These are phyloP conservation scores for Panaeolus papilionaceus DNA, from an alignment of 768 basidiomycete species.

Conservation along the genomic window DNA sequence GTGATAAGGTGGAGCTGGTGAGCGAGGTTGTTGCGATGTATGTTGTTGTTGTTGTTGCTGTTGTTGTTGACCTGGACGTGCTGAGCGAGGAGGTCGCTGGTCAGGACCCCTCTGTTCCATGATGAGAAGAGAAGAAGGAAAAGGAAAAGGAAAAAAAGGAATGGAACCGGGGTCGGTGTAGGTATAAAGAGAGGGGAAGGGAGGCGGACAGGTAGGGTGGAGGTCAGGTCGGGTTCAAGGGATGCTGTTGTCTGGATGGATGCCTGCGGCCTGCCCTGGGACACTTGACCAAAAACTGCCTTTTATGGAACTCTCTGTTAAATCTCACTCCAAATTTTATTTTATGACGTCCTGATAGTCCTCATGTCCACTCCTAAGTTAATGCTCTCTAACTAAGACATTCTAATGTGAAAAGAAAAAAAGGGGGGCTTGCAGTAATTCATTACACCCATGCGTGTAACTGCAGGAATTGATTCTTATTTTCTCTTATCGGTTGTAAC, in stretches of 20 bases:
- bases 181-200: slow-evolving; percentile 22
- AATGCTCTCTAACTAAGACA: neutral
- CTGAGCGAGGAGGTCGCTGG: slow-evolving; percentile 61
- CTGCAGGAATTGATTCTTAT: neutral
- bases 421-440: neutral
- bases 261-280: slow-evolving; percentile 13
- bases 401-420: neutral
- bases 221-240: slow-evolving; percentile 14
- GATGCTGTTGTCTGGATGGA: slow-evolving; percentile 29
- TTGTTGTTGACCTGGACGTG: slow-evolving; percentile 45
- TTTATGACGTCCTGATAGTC: slow-evolving; percentile 12
- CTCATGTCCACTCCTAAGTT: slow-evolving; percentile 4
- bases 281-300: slow-evolving; percentile 25
- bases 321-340: slow-evolving; percentile 14
- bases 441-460: neutral
- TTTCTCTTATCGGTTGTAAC: neutral
- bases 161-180: slow-evolving; percentile 22
- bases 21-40: slow-evolving; percentile 42
- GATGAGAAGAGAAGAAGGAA: slow-evolving; percentile 23
- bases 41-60: slow-evolving; percentile 18
- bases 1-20: slow-evolving; percentile 47
- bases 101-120: slow-evolving; percentile 51
- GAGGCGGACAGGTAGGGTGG: slow-evolving; percentile 27
- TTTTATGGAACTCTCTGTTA: slow-evolving; percentile 18
- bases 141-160: slow-evolving; percentile 17